Conservation (phyloP, 345 rosid genomes). For the Ailanthus altissimus region DNA sequence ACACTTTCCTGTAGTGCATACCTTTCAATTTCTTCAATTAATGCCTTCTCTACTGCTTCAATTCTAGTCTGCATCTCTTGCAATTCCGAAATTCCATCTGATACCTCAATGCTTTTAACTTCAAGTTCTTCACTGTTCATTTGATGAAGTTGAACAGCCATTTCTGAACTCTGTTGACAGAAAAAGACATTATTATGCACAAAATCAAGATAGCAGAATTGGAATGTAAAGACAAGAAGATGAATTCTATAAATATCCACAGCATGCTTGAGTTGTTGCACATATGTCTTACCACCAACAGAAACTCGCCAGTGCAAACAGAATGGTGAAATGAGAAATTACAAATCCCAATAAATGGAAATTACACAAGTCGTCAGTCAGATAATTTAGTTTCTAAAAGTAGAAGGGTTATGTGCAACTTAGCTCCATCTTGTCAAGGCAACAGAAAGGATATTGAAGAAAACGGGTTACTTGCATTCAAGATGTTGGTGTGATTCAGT, state of each 20-base stretch:
- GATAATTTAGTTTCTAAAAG: not conserved
- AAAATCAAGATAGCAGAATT: constrained; percentile 7
- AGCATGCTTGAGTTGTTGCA: not conserved
- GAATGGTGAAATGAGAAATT: not conserved
- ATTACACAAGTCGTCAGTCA: not conserved
- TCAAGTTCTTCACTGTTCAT: constrained; percentile 29
- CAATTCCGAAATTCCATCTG: constrained; percentile 54
- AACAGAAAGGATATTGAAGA: not conserved
- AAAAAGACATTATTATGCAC: constrained; percentile 1
- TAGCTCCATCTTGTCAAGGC: not conserved
- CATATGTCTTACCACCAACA: not conserved
- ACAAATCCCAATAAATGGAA: not conserved
- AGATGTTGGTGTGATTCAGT: constrained; percentile 11
- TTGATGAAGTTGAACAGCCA: constrained; percentile 34
- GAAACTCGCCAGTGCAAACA: not conserved
- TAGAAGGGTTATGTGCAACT: not conserved
- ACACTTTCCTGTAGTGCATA: constrained; percentile 33
- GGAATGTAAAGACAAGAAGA: constrained; percentile 6
- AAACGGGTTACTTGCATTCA: not conserved
- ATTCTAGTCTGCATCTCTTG: constrained; percentile 50
- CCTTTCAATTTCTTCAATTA: constrained; percentile 54
- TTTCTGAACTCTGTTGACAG: constrained; percentile 28
- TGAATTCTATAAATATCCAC: not conserved
- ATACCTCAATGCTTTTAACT: constrained; percentile 25
- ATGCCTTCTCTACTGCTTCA: constrained; percentile 56